Evolutionary conservation across 139 green algal species (phyloP), one percentile per base, ranked within the genome.

Genomic region (Diplosphaera chodatii): DNA sequence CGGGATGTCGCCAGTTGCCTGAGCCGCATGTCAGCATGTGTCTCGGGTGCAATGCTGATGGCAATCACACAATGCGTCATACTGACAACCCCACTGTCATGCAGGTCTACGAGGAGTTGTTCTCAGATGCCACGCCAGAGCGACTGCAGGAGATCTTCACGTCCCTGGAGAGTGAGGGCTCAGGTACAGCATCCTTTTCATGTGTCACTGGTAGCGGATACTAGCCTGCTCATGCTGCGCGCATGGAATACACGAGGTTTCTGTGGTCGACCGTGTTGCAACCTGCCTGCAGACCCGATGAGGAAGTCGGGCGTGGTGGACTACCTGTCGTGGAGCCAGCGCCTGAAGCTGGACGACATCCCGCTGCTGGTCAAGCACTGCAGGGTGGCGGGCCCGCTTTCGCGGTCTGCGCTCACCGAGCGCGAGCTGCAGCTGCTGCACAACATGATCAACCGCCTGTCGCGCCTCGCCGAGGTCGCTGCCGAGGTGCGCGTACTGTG

Each of bases 391-490:
- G 85, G 85, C 0, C 85, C 85, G 8, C 76, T 90, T 59, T 76
- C 55, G 16, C 69, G 71, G 27, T 77, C 77, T 2, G 79, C 67
- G 21, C 76, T 91, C 62, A 86, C 66, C 18, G 67, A 79, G 1
- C 78, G 87, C 41, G 89, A 97, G 78, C 74, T 92, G 56, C 21
- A 74, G 66, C 81, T 93, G 30, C 80, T 93, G 28, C 62, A 85
- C 31, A 83, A 83, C 32, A 88, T 93, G 87, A 78, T 91, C 69
- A 40, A 40, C 18, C 79, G 89, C 22, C 78, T 96, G 68, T 68
- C 85, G 31, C 74, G 66, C 6, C 66, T 93, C 25, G 84, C 82
- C 0, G 68, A 81, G 71, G 69, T 63, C 37, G 80, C 74, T 4
- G 67, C 37, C 2, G 27, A 77, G 71, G 74, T 84, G 55, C 32